Conservation (phyloP, 257 asterid genomes). For the Solanum pennellii region DNA sequence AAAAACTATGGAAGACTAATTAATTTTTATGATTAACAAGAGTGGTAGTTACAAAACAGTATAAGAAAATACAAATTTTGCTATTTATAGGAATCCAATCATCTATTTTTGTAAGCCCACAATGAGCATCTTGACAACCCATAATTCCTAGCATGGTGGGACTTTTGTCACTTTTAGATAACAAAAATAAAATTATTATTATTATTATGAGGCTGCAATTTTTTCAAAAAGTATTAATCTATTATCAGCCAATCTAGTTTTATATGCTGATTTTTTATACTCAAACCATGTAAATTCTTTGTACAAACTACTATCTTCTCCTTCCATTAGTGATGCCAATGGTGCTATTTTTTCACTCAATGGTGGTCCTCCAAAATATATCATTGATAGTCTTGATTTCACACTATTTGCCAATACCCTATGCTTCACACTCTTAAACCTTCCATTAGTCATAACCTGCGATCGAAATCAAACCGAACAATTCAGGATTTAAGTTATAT, state of each 20-base stretch:
- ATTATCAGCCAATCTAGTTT: conserved; percentile 43
- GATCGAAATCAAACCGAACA: neutral
- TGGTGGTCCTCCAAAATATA: conserved; percentile 64
- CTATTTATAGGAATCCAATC: neutral
- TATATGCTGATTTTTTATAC: conserved; percentile 40
- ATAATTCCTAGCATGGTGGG: neutral
- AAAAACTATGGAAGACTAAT: neutral
- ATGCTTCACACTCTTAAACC: conserved; percentile 44
- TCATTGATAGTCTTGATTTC: conserved; percentile 47
- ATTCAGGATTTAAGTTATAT: neutral
- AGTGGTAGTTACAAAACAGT: neutral
- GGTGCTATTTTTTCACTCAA: conserved; percentile 57
- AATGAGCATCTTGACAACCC: neutral
- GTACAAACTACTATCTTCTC: conserved; percentile 52
- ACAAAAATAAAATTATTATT: neutral
- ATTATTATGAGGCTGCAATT: conserved; percentile 23
- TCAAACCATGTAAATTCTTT: conserved; percentile 64
- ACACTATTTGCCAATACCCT: conserved; percentile 40
- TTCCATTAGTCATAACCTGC: conserved; percentile 62
- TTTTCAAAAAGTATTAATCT: conserved; percentile 49
- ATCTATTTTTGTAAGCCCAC: neutral
- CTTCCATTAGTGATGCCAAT: conserved; percentile 39
- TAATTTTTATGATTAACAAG: neutral
- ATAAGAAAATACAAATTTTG: neutral
- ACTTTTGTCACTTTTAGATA: neutral